Conservation (phyloP, 2,329 filamentous ascomycete genomes). For the Saccharata proteae region DNA sequence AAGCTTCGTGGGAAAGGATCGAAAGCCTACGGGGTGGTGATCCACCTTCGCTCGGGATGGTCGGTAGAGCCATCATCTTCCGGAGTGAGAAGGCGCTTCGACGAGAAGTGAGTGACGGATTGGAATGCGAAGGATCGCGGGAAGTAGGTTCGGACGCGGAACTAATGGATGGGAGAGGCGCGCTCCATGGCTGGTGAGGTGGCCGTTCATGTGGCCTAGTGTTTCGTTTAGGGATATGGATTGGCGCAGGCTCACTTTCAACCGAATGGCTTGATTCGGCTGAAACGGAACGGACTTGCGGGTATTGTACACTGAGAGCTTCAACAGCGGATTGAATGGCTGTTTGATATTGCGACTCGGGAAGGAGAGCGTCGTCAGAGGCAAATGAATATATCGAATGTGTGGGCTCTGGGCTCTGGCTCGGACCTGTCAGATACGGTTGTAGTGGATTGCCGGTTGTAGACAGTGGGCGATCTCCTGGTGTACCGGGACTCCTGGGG, state of each 20-base stretch:
- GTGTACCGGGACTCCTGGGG: constrained; percentile 1
- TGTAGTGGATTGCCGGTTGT: constrained; percentile 5
- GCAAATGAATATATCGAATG: neutral
- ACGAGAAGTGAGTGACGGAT: neutral
- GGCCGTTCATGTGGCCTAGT: neutral
- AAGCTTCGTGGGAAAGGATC: constrained; percentile 2
- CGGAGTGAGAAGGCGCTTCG: neutral
- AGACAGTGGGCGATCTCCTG: constrained; percentile 5
- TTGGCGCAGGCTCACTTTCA: too few species aligned
- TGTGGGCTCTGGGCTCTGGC: neutral
- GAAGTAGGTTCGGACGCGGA: constrained; percentile 1
- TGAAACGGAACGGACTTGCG: constrained; percentile 1
- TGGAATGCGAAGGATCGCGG: neutral
- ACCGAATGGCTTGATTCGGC: neutral
- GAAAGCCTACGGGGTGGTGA: neutral
- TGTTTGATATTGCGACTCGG: neutral
- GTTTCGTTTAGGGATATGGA: constrained; percentile 1
- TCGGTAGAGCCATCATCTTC: constrained; percentile 3
- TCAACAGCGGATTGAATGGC: neutral
- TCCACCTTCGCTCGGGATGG: constrained; percentile 2
- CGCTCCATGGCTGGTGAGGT: constrained; percentile 1
- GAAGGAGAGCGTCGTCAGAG: neutral
- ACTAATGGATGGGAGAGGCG: neutral
- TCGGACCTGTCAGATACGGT: constrained; percentile 2
- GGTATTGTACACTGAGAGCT: neutral